These are phyloP conservation scores for Talaromyces pinophilus DNA, from an alignment of 2,329 filamentous ascomycete species.

Conservation along the genomic window DNA sequence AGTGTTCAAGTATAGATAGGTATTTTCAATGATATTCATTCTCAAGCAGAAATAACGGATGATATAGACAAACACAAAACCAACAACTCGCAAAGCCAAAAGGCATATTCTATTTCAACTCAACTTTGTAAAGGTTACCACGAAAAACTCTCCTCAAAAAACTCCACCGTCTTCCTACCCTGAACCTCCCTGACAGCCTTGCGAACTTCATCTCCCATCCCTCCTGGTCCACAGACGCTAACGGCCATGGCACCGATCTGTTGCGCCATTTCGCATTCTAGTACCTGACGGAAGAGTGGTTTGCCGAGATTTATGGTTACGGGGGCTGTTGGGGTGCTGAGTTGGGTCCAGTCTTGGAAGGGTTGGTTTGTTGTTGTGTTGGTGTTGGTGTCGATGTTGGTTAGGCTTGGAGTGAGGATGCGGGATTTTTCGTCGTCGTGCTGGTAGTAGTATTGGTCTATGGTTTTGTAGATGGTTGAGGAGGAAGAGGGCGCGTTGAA, in stretches of 20 bases:
- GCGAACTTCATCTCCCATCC: constrained; percentile 69
- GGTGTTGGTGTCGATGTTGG: neutral
- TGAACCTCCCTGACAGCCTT: constrained; percentile 63
- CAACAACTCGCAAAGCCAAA: neutral
- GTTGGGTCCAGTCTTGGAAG: constrained; percentile 21
- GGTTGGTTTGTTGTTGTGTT: neutral
- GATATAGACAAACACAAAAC: neutral
- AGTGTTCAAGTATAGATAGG: neutral
- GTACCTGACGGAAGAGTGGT: constrained; percentile 42
- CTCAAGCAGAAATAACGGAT: neutral
- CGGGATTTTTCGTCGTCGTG: neutral
- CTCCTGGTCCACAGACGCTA: constrained; percentile 71
- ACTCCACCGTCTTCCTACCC: constrained; percentile 62
- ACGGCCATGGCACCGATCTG: constrained; percentile 83
- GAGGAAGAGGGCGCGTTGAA: neutral
- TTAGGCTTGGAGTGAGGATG: neutral
- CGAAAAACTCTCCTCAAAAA: constrained; percentile 70
- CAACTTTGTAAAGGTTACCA: constrained; percentile 30
- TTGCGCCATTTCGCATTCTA: constrained; percentile 66
- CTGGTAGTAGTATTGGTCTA: constrained; percentile 12
- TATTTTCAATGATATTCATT: neutral
- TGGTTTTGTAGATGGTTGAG: neutral
- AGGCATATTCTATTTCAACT: neutral
- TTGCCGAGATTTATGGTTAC: constrained; percentile 23
- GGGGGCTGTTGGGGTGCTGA: constrained; percentile 12